Base-by-base conservation (phyloP, 139 green algal species). In the Coelastrella sp. region DNA sequence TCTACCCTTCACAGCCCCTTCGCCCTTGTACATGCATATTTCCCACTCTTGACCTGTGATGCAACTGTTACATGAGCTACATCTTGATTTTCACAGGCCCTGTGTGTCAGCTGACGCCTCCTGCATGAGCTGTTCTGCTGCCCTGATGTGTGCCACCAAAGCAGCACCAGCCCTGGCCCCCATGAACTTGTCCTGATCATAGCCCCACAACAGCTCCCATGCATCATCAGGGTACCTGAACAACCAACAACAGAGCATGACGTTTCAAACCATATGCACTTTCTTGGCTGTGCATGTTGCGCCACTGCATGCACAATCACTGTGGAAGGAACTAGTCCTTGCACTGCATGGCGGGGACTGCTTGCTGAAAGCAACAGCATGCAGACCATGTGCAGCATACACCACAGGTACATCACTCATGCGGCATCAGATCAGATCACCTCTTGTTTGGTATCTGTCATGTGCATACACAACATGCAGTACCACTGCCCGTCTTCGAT, bases 161-260 rank as follows among this genome's bases (percentile, higher is more conserved):
- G 84, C 84, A 17, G 66, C 17, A 17, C 68, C 84, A 15, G 84
- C 84, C 7, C 84, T 56, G 4, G 20, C 66, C 6, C 84, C 84
- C 84, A 88, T 88, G 68, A 88, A 88, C 10, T 57, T 66, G 20
- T 88, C 84, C 68, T 88, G 84, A 22, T 88, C 84, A n/a, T 80
- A 88, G 8, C 84, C 84, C 49, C 56, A 60, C 84, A 88, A 10
- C 84, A 88, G 12, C 68, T 88, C 84, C 84, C 84, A 88, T 9
- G 84, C 66, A 81, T 88, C 68, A 22, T 80, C 22, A 7, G 84
- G 84, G 20, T 88, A 88, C 66, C 84, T 88, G 79, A 19, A 68
- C 58, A 73, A 58, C 79, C 68, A 35, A 27, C 10, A 22, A 19
- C 24, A 22, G 22, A 80, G 68, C 17, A 76, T 24, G 8, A 8